A percentile compares a stretch with the other conserved stretches of the same genome.
These are phyloP conservation scores for Ganoderma sinense DNA, from an alignment of 1,284 basidiomycete genomes.

Conservation along the genomic window DNA sequence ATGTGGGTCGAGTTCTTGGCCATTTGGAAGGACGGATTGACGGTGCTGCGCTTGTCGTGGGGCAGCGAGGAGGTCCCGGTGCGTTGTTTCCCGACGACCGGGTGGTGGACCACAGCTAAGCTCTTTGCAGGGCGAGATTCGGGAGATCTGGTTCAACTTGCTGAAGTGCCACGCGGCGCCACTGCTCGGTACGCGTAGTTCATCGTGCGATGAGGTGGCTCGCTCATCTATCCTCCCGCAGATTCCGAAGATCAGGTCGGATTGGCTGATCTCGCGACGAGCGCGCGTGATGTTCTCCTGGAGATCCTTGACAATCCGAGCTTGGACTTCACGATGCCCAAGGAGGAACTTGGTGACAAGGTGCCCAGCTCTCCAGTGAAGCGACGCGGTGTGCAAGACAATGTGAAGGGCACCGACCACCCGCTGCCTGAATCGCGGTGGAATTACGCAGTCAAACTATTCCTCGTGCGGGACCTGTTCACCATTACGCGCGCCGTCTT, in stretches of 20 bases:
- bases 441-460: slow-evolving; percentile 56
- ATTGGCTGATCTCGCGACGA: slow-evolving; percentile 48
- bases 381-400: slow-evolving; percentile 11
- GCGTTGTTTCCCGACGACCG: slow-evolving; percentile 33
- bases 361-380: slow-evolving; percentile 30
- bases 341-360: slow-evolving; percentile 27
- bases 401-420: slow-evolving; percentile 11
- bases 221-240: slow-evolving; percentile 28
- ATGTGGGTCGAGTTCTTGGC: slow-evolving; percentile 60
- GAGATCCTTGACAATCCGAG: slow-evolving; percentile 60
- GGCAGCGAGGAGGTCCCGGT: slow-evolving; percentile 49
- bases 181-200: slow-evolving; percentile 34
- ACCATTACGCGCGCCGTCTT: slow-evolving; percentile 49
- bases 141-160: slow-evolving; percentile 51
- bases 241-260: slow-evolving; percentile 43
- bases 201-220: not conserved
- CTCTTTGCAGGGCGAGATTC: slow-evolving; percentile 42
- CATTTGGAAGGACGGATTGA: slow-evolving; percentile 62
- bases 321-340: slow-evolving; percentile 52
- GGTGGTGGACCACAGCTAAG: slow-evolving; percentile 10
- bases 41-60: slow-evolving; percentile 49
- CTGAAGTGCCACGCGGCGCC: slow-evolving; percentile 46
- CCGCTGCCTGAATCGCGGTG: slow-evolving; percentile 39
- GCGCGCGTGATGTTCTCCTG: slow-evolving; percentile 51
- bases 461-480: slow-evolving; percentile 65